Percentiles rank a stretch among this genome's conserved stretches.
These are phyloP conservation scores for Pichia kluyveri DNA, from an alignment of 805 yeast species.

Conservation along the genomic window DNA sequence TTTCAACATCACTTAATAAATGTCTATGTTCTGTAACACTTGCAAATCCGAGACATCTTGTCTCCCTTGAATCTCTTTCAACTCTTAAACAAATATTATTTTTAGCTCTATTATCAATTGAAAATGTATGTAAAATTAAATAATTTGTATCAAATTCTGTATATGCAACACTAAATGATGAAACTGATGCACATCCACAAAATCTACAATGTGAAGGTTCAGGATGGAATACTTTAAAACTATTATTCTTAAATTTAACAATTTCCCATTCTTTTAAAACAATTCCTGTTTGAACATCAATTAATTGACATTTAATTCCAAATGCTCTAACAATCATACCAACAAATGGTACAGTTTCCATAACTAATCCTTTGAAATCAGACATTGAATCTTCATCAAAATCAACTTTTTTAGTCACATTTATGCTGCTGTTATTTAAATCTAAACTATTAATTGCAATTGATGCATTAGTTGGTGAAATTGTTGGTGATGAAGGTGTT, in stretches of 20 bases:
- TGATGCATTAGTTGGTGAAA: neutral
- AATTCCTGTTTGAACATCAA: constrained; percentile 75
- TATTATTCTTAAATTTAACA: constrained; percentile 49
- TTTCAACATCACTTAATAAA: constrained; percentile 58
- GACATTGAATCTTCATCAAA: constrained; percentile 11
- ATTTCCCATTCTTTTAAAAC: constrained; percentile 52
- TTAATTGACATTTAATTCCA: constrained; percentile 48
- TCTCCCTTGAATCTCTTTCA: constrained; percentile 88
- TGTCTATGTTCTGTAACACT: constrained; percentile 62
- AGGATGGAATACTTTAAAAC: constrained; percentile 66
- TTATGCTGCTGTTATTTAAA: neutral
- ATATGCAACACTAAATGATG: constrained; percentile 65
- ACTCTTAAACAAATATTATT: constrained; percentile 77
- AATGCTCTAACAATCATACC: constrained; percentile 64
- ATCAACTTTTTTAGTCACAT: constrained; percentile 1
- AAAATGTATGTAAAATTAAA: constrained; percentile 64
- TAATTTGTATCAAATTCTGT: constrained; percentile 48
- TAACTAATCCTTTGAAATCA: constrained; percentile 18
- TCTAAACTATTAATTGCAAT: neutral
- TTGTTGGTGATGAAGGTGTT: neutral
- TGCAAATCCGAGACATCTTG: constrained; percentile 80
- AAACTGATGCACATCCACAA: constrained; percentile 82
- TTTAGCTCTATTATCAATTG: constrained; percentile 65
- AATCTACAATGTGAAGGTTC: constrained; percentile 85
- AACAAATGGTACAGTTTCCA: constrained; percentile 57